A percentile compares a stretch with the other conserved stretches of the same genome.
phyloP scores from a whole-genome alignment of 306 rosid genomes.

The Prosopis cineraria region DNA sequence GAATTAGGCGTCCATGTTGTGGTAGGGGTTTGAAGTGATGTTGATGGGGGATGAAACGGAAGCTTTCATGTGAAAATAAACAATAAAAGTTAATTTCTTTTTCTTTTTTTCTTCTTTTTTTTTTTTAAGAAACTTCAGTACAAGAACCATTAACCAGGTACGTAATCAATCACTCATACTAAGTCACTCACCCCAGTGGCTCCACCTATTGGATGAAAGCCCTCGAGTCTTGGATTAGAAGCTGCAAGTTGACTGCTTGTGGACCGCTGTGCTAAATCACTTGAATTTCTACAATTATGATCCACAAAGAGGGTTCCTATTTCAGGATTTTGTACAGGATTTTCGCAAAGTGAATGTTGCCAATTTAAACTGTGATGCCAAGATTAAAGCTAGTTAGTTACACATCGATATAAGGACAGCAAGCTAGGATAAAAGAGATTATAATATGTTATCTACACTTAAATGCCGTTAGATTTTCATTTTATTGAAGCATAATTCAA shows the following conservation, averaged over 20 bases:
- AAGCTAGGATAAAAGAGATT: not conserved
- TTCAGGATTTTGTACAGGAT: constrained; percentile 32
- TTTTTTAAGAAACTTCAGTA: not conserved
- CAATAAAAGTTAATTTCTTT: not conserved
- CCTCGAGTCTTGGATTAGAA: constrained; percentile 11
- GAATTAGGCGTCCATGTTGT: constrained; percentile 25
- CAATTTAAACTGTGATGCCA: constrained; percentile 32
- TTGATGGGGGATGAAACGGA: constrained; percentile 24
- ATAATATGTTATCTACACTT: not conserved
- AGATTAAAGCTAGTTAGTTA: constrained; percentile 16
- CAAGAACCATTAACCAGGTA: not conserved
- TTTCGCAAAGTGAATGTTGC: constrained; percentile 35
- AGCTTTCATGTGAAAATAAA: not conserved
- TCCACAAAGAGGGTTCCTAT: constrained; percentile 32
- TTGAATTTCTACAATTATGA: constrained; percentile 29
- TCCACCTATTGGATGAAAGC: constrained; percentile 29
- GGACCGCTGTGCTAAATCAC: constrained; percentile 10
- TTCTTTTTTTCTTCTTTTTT: too few relatives aligned
- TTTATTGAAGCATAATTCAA: not conserved
- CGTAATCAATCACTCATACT: not conserved
- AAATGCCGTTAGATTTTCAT: not conserved
- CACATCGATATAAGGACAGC: not conserved
- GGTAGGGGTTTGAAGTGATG: constrained; percentile 14
- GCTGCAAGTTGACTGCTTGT: constrained; percentile 5
- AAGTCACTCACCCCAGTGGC: constrained; percentile 16